Evolutionary conservation across 768 basidiomycete genomes (phyloP).

Genomic region (Punctularia strigosozonata): DNA sequence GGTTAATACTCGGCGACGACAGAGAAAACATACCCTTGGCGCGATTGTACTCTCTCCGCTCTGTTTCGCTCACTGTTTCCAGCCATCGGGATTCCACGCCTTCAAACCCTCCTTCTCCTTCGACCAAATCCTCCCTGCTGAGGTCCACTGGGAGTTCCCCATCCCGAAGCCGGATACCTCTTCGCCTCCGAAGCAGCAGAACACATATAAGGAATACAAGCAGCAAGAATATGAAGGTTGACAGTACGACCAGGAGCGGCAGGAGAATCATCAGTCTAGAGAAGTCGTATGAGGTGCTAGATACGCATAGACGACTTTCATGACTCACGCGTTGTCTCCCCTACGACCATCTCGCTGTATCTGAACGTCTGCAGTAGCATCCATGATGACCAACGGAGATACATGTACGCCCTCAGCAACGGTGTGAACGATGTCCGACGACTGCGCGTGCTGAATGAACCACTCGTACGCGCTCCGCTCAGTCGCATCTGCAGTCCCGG

Average conservation of each 20-base stretch:
- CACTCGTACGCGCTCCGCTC: too few species aligned
- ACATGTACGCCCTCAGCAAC: too few species aligned
- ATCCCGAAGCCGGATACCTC: constrained; percentile 74
- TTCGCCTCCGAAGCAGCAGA: constrained; percentile 66
- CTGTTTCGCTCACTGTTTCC: constrained; percentile 60
- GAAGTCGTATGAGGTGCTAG: too few species aligned
- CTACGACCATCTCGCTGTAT: too few species aligned
- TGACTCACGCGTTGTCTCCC: too few species aligned
- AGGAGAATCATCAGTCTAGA: too few species aligned
- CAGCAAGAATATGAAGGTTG: constrained; percentile 86
- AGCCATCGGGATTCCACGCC: constrained; percentile 91
- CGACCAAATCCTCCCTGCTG: constrained; percentile 80
- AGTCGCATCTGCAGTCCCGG: too few species aligned
- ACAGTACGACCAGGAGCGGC: constrained; percentile 87
- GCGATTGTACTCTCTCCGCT: constrained; percentile 61
- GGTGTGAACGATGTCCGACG: too few species aligned
- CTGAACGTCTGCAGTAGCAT: too few species aligned
- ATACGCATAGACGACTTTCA: too few species aligned
- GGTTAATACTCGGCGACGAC: constrained; percentile 5
- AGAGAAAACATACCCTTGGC: constrained; percentile 64
- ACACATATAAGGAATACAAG: constrained; percentile 86
- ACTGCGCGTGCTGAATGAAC: too few species aligned
- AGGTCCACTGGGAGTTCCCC: constrained; percentile 89
- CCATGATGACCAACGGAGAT: too few species aligned
- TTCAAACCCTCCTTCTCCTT: constrained; percentile 89